Percentiles rank a stretch among this genome's conserved stretches.
phyloP scores from a whole-genome alignment of 2,329 filamentous ascomycete species.

The Celoporthe dispersa region DNA sequence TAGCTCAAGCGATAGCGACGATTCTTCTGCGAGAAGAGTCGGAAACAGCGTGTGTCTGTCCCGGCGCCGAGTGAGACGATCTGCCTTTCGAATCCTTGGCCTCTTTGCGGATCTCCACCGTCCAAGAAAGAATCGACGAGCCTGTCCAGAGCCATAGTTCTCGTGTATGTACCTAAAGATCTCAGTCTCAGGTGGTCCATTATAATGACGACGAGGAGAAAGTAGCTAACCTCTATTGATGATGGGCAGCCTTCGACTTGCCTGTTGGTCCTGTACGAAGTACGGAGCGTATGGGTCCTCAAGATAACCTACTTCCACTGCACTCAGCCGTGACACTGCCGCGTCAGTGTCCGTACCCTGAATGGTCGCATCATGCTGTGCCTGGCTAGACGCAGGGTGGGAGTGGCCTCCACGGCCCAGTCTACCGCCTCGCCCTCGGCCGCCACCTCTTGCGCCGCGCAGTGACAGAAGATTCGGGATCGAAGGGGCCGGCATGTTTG shows the following conservation, averaged over 20 bases:
- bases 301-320: conserved; percentile 83
- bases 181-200: conserved; percentile 65
- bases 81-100: conserved; percentile 58
- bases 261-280: conserved; percentile 62
- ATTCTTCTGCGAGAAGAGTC: conserved; percentile 60
- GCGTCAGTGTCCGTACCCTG: conserved; percentile 93
- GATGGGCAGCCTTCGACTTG: conserved; percentile 76
- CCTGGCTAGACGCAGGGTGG: conserved; percentile 34
- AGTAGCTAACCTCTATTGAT: conserved; percentile 80
- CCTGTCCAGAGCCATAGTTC: conserved; percentile 80
- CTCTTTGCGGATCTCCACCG: conserved; percentile 33
- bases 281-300: conserved; percentile 76
- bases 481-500: conserved; percentile 67
- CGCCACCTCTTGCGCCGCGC: conserved; percentile 50
- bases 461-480: conserved; percentile 79
- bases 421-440: conserved; percentile 34
- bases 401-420: conserved; percentile 32
- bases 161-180: conserved; percentile 80
- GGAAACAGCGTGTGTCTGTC: conserved; percentile 87
- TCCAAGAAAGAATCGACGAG: conserved; percentile 75
- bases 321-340: conserved; percentile 84
- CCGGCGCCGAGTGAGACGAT: conserved; percentile 93
- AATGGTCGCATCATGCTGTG: conserved; percentile 71
- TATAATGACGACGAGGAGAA: conserved; percentile 50
- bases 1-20: conserved; percentile 63